These are phyloP conservation scores for Trapa incisa DNA, from an alignment of 345 rosid species.

Conservation along the genomic window DNA sequence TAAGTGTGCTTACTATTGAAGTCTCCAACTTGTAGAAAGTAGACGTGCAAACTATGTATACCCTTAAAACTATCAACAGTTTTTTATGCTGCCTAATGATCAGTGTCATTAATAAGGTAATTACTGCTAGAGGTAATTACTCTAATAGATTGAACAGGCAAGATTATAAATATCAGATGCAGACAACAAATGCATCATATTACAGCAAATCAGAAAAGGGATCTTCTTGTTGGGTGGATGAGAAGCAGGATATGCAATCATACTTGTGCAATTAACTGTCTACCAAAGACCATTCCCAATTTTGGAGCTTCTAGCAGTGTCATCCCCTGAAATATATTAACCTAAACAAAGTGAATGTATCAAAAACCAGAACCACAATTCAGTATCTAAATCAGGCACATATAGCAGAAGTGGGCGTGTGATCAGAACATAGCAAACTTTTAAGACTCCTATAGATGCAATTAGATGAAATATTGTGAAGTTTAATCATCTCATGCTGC, in stretches of 20 bases:
- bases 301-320: constrained; percentile 81
- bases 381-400: background rate
- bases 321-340: constrained; percentile 71
- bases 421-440: background rate
- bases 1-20: constrained; percentile 42
- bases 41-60: constrained; percentile 84
- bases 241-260: constrained; percentile 4
- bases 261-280: constrained; percentile 92
- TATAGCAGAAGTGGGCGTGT: background rate
- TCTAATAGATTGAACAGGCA: background rate
- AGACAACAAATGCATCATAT: background rate
- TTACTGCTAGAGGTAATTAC: background rate
- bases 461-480: background rate
- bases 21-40: constrained; percentile 89
- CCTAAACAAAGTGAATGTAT: constrained; percentile 26
- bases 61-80: constrained; percentile 84
- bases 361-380: background rate
- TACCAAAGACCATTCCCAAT: constrained; percentile 92
- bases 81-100: constrained; percentile 57
- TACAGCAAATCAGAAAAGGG: background rate
- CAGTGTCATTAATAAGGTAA: background rate
- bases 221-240: background rate
- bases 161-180: background rate
- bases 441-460: background rate
- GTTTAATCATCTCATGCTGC: background rate